Percentiles rank a stretch among this genome's conserved stretches.
These are phyloP conservation scores for Insectozyma bohioensis DNA, from an alignment of 1,139 yeast genomes.

Conservation along the genomic window DNA sequence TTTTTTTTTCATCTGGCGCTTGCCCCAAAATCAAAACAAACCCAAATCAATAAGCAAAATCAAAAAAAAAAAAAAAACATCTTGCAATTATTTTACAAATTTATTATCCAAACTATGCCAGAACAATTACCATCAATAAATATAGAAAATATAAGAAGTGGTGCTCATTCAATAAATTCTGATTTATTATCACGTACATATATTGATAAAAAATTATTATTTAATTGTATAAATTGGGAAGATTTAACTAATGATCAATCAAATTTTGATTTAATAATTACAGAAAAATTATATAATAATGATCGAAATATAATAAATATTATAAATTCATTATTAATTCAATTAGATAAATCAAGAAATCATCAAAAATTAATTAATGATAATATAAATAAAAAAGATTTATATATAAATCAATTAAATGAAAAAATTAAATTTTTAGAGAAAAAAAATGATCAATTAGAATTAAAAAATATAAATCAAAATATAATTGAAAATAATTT, in stretches of 20 bases:
- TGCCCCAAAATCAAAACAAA: conserved; percentile 4
- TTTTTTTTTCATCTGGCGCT: neutral
- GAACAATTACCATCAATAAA: neutral
- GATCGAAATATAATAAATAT: conserved; percentile 45
- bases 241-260: conserved; percentile 25
- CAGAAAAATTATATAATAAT: conserved; percentile 38
- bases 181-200: conserved; percentile 40
- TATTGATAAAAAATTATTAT: conserved; percentile 31
- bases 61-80: no score
- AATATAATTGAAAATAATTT: conserved; percentile 21
- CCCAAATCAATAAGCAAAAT: no score
- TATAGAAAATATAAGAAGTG: conserved; percentile 18
- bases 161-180: conserved; percentile 40
- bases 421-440: conserved; percentile 24
- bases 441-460: conserved; percentile 16
- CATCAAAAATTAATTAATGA: conserved; percentile 36
- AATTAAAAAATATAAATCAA: conserved; percentile 19
- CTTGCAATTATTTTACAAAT: no score
- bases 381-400: conserved; percentile 30
- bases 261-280: conserved; percentile 19
- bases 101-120: neutral
- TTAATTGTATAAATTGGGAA: conserved; percentile 37
- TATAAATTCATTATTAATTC: conserved; percentile 39
- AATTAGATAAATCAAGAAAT: conserved; percentile 38
- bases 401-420: conserved; percentile 26